Conservation (phyloP, 2,329 filamentous ascomycete genomes). For the Helotiales sp. region DNA sequence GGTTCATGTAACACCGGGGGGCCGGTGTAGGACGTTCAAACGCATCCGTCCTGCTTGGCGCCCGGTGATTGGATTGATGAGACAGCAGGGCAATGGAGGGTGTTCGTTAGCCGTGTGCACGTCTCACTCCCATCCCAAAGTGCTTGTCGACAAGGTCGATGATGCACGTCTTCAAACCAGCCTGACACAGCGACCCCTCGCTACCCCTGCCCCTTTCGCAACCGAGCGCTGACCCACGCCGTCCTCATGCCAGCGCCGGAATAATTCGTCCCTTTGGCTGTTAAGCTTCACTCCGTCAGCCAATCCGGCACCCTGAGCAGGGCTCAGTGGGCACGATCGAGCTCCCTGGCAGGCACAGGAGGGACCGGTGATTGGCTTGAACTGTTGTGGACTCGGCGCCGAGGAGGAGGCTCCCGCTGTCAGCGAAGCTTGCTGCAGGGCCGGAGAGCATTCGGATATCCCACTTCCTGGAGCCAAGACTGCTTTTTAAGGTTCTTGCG, state of each 20-base stretch:
- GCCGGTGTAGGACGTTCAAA: constrained; percentile 4
- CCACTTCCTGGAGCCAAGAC: constrained; percentile 23
- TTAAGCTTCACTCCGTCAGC: constrained; percentile 4
- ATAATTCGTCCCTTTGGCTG: neutral
- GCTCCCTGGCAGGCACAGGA: neutral
- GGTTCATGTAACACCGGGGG: constrained; percentile 4
- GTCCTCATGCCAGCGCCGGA: constrained; percentile 14
- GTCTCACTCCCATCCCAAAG: constrained; percentile 9
- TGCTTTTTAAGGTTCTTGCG: constrained; percentile 21
- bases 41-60: constrained; percentile 9
- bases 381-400: neutral
- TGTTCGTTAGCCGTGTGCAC: constrained; percentile 4
- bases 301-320: neutral
- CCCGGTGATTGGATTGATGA: neutral
- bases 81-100: neutral
- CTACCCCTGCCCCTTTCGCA: constrained; percentile 1
- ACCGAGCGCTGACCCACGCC: constrained; percentile 9
- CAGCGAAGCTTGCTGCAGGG: constrained; percentile 7
- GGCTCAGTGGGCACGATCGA: neutral
- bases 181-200: constrained; percentile 19
- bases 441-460: constrained; percentile 26
- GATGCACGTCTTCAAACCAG: constrained; percentile 21
- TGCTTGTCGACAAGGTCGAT: constrained; percentile 2
- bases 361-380: neutral
- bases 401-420: constrained; percentile 14